These are phyloP conservation scores for Termitomyces sp. DNA, from an alignment of 768 basidiomycete genomes.

Conservation along the genomic window DNA sequence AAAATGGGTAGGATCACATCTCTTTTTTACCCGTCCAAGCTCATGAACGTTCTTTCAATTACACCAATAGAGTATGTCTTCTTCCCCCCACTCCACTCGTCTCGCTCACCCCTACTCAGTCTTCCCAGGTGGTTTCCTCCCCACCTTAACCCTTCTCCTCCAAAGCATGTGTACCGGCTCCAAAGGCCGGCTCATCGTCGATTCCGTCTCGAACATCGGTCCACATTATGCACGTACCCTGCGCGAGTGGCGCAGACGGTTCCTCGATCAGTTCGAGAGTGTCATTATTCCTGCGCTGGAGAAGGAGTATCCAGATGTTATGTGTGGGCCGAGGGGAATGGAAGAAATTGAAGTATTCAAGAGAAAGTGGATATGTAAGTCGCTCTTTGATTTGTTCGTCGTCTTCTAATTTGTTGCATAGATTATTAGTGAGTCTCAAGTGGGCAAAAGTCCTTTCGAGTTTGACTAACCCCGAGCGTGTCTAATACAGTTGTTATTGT, in stretches of 20 bases:
- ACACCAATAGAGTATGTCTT: not conserved
- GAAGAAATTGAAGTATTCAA: not conserved
- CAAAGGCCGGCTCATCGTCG: constrained; percentile 51
- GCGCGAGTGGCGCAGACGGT: constrained; percentile 67
- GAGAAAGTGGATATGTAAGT: constrained; percentile 1
- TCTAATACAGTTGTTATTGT: not conserved
- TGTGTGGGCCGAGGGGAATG: not conserved
- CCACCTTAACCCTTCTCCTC: constrained; percentile 55
- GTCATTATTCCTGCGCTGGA: constrained; percentile 53
- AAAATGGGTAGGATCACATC: not conserved
- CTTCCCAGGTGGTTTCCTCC: constrained; percentile 60
- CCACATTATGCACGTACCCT: constrained; percentile 78
- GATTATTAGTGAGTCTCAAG: not conserved
- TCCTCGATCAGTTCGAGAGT: constrained; percentile 50
- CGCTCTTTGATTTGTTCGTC: not conserved
- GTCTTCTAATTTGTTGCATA: not conserved
- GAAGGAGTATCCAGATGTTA: not conserved
- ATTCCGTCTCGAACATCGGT: constrained; percentile 66
- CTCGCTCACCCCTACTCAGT: not conserved
- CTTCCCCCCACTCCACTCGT: no score
- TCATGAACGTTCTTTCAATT: not conserved
- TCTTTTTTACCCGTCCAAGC: not conserved
- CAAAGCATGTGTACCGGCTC: constrained; percentile 46
- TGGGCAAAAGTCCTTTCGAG: no score
- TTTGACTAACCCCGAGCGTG: no score